A percentile compares a stretch with the other conserved stretches of the same genome.
Evolutionary conservation across 768 basidiomycete genomes (phyloP).

Genomic region (Leccinum boreale): DNA sequence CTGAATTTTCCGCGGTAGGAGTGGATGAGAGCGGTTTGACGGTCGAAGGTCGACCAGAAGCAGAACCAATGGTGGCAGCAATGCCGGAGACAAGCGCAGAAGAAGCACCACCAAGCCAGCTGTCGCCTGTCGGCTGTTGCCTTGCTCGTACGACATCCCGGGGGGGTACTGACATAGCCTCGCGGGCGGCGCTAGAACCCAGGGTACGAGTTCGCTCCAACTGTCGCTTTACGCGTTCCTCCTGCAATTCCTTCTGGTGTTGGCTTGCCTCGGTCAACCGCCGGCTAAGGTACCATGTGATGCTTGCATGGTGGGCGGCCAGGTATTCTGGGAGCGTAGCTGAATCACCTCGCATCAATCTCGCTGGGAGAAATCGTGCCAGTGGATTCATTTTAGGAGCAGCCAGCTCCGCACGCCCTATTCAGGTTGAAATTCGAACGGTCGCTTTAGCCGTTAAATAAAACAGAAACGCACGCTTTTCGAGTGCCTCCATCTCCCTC

Average conservation of each 20-base stretch:
- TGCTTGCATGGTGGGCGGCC: slow-evolving; percentile 89
- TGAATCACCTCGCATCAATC: slow-evolving; percentile 61
- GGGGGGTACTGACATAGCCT: slow-evolving; percentile 46
- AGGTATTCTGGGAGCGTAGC: slow-evolving; percentile 53
- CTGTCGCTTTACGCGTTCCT: slow-evolving; percentile 87
- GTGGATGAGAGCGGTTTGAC: slow-evolving; percentile 26
- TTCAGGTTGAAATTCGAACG: slow-evolving; percentile 15
- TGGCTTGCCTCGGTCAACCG: slow-evolving; percentile 78
- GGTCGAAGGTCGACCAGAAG: slow-evolving; percentile 32
- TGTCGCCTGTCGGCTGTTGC: slow-evolving; percentile 32
- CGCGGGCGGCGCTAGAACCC: slow-evolving; percentile 73
- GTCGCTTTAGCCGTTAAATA: slow-evolving; percentile 13
- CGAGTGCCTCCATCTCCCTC: slow-evolving; percentile 81
- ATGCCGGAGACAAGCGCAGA: slow-evolving; percentile 54
- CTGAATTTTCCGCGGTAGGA: slow-evolving; percentile 40
- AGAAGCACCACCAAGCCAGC: slow-evolving; percentile 62
- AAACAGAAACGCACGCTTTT: slow-evolving; percentile 66
- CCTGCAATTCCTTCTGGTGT: slow-evolving; percentile 84
- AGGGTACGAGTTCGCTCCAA: slow-evolving; percentile 80
- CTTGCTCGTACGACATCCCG: slow-evolving; percentile 24
- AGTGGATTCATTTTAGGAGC: slow-evolving; percentile 64
- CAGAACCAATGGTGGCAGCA: slow-evolving; percentile 56
- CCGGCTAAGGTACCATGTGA: slow-evolving; percentile 88
- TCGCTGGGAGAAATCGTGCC: slow-evolving; percentile 66
- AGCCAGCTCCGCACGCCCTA: slow-evolving; percentile 67